These are phyloP conservation scores for Rhizoctonia solani DNA, from an alignment of 1,284 basidiomycete species.

Conservation along the genomic window DNA sequence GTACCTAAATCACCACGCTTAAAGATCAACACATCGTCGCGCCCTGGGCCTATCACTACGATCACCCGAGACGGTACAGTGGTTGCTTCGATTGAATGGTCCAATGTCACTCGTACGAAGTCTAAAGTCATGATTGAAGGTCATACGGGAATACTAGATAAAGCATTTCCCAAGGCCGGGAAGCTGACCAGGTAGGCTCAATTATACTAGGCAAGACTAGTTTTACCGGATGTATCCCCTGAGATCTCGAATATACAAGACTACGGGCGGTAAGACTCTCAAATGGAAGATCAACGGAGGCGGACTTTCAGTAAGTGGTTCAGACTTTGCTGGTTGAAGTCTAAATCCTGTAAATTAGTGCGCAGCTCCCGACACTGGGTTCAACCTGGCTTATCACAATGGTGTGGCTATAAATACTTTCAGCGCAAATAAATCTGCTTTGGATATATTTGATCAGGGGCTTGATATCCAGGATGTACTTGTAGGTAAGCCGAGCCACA, in stretches of 20 bases:
- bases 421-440: neutral
- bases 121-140: neutral
- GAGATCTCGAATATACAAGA: neutral
- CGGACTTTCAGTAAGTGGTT: neutral
- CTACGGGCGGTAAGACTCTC: neutral
- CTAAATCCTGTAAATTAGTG: neutral
- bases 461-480: neutral
- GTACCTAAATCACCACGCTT: neutral
- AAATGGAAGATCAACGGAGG: neutral
- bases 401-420: neutral
- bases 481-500: neutral
- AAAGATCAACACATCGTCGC: constrained; percentile 6
- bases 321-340: neutral
- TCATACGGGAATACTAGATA: neutral
- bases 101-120: neutral
- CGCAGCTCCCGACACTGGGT: neutral
- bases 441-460: neutral
- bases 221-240: too few relatives aligned
- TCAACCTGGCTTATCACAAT: neutral
- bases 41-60: neutral
- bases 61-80: neutral
- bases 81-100: constrained; percentile 7
- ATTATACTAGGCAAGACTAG: too few relatives aligned
- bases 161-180: too few relatives aligned
- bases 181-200: too few relatives aligned